Evolutionary conservation across 805 yeast genomes (phyloP).

Genomic region (Candida caryicola): DNA sequence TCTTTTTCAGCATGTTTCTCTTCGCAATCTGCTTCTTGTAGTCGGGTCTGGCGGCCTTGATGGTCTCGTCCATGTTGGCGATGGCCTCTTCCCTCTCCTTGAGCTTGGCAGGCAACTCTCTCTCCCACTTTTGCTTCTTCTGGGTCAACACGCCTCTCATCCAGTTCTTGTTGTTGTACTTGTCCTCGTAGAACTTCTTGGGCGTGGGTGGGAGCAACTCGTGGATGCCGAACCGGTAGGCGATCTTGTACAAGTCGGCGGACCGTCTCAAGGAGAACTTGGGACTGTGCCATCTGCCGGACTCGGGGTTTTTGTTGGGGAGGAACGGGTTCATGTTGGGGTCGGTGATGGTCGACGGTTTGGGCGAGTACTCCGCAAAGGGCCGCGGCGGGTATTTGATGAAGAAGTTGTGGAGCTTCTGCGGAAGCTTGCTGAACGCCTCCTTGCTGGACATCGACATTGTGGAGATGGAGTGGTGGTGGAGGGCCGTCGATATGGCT

Average conservation of each 20-base stretch:
- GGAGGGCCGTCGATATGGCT: too few relatives aligned
- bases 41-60: constrained; percentile 56
- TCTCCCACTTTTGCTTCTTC: constrained; percentile 80
- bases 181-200: constrained; percentile 76
- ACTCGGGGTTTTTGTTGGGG: constrained; percentile 79
- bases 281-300: constrained; percentile 75
- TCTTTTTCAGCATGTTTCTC: constrained; percentile 32
- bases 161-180: constrained; percentile 63
- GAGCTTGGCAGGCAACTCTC: constrained; percentile 57
- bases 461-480: too few relatives aligned
- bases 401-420: constrained; percentile 68
- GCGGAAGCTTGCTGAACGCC: constrained; percentile 64
- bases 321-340: constrained; percentile 81
- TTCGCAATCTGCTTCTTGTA: constrained; percentile 40
- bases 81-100: constrained; percentile 64
- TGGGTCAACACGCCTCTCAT: constrained; percentile 76
- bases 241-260: constrained; percentile 78
- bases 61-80: constrained; percentile 60
- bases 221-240: constrained; percentile 74
- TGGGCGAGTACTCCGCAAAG: constrained; percentile 59
- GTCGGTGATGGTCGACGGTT: constrained; percentile 64
- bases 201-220: constrained; percentile 70
- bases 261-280: constrained; percentile 77
- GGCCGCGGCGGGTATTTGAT: constrained; percentile 82
- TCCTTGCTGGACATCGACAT: constrained; percentile 35